Base-by-base conservation (phyloP, 2,329 filamentous ascomycete species). In the Shiraia bambusicola region DNA sequence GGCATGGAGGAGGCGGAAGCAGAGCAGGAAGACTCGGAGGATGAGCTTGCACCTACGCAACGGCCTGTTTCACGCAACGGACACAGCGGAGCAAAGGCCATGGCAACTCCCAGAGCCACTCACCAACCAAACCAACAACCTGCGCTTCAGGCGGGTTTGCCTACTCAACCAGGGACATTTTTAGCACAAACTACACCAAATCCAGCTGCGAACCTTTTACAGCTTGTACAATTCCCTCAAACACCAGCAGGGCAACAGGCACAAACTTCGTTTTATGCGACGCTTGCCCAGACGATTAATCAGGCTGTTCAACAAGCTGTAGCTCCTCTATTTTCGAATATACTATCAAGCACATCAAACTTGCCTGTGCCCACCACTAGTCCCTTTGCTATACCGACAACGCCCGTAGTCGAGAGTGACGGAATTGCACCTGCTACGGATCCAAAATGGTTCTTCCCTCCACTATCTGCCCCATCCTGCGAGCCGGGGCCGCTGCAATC, bases 1-100 rank as follows among this genome's bases (percentile, higher is more conserved):
- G 65, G 5, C 60, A 68, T 12, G 63, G 73, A 32, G 67, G 69
- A 71, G 2, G n/a, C n/a, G n/a, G 52, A 52, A 6, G 45, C 50
- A 6, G 46, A 41, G 2, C 44, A 46, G 0, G 50, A 45, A 6
- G 50, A 57, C 17, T 53, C 46, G 5, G 56, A 55, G 29, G 62
- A 67, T 27, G 63, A 67, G 49, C 34, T 67, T 49, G 62, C 63
- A 14, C 60, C 56, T 11, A 49, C 56, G 13, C 48, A 56, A 31
- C 39, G 33, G 3, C 28, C 13, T 5, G 49, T 45, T 29, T 45
- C 39, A n/a, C 40, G 26, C n/a, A 40, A 13, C 26, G 24, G 2
- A 16, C 17, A 15, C 14, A 28, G 14, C 25, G 19, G 16, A 52
- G 16, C 38, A 31, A 16, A 28, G 34, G 26, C 31, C 32, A 29